Evolutionary conservation across 192 early-diverging fungal genomes (phyloP).

Genomic region (Chytriomyces sp.): DNA sequence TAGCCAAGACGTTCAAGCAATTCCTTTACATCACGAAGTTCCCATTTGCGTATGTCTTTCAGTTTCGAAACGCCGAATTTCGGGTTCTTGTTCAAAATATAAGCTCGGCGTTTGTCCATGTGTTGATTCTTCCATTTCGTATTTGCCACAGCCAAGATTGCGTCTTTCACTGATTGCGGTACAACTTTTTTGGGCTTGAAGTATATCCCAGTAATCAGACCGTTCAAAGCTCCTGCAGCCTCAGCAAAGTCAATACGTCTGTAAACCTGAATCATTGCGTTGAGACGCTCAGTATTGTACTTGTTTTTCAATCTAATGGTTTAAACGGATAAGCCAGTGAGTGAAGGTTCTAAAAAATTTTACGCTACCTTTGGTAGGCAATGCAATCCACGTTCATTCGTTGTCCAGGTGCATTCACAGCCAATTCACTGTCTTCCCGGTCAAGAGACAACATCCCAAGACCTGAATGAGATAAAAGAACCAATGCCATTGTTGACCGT

Average conservation of each 20-base stretch:
- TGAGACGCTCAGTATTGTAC: constrained; percentile 1
- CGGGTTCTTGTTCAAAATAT: too few species aligned
- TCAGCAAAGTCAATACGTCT: background rate
- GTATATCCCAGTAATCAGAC: background rate
- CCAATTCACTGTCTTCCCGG: background rate
- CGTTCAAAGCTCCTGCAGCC: background rate
- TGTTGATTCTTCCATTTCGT: too few species aligned
- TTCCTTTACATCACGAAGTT: too few species aligned
- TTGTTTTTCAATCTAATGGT: constrained; percentile 6
- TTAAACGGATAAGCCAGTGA: too few species aligned
- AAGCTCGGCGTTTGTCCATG: too few species aligned
- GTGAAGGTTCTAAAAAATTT: background rate
- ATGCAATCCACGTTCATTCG: background rate
- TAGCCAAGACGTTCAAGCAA: too few species aligned
- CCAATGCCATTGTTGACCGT: background rate
- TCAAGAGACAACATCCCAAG: background rate
- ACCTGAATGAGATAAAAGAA: background rate
- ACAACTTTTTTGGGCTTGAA: background rate
- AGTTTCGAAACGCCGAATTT: too few species aligned
- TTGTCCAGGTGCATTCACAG: background rate
- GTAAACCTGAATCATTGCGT: background rate
- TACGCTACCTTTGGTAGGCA: constrained; percentile 1
- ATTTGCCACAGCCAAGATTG: too few species aligned
- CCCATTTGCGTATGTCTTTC: too few species aligned
- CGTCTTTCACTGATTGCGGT: background rate